Percentiles rank a stretch among this genome's conserved stretches.
phyloP scores from a whole-genome alignment of 805 yeast species.

The Monosporozyma aerobia region DNA sequence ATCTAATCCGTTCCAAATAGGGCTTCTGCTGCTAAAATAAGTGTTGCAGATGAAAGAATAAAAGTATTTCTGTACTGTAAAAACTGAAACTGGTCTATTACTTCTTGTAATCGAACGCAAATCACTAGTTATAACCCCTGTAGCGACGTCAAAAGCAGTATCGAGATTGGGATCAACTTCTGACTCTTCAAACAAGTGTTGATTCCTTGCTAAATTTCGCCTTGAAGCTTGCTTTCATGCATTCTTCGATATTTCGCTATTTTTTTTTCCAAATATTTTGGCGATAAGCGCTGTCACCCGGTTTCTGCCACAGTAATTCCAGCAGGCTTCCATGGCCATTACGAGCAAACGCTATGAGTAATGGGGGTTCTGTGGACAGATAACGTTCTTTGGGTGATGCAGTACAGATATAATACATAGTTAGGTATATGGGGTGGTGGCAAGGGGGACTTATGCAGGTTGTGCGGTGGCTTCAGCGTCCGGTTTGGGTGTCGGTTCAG shows the following conservation, averaged over 20 bases:
- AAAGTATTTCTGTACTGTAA: background rate
- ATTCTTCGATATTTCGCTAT: conserved; percentile 1
- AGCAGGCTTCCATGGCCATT: no score
- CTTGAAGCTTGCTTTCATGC: background rate
- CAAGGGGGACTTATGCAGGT: background rate
- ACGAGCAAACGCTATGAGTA: no score
- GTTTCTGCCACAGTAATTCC: background rate
- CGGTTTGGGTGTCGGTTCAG: no score
- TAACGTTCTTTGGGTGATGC: no score
- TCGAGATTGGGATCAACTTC: no score
- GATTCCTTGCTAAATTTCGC: no score
- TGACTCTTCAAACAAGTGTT: no score
- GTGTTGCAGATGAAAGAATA: background rate
- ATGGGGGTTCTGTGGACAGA: no score
- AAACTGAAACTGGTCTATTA: background rate
- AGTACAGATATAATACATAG: no score
- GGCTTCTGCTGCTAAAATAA: background rate
- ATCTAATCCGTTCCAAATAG: background rate
- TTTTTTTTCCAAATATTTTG: background rate
- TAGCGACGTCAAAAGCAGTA: no score
- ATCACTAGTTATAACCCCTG: no score
- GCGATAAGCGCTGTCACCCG: background rate
- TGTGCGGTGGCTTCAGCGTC: no score
- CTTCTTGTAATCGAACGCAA: background rate
- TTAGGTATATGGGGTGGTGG: background rate